These are phyloP conservation scores for Sporothrix euskadiensis DNA, from an alignment of 2,329 filamentous ascomycete genomes.

Conservation along the genomic window DNA sequence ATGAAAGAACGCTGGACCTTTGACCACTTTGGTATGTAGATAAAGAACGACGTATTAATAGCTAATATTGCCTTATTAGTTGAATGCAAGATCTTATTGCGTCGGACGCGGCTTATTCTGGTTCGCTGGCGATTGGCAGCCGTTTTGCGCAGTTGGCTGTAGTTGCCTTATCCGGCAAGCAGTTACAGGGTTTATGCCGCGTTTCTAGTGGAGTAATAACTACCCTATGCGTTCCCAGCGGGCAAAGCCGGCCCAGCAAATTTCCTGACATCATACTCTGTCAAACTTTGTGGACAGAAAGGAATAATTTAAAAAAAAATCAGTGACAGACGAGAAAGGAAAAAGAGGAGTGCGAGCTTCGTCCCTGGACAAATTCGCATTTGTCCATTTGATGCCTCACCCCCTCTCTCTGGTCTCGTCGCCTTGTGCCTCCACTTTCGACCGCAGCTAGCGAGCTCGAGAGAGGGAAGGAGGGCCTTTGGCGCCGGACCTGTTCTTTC, in stretches of 20 bases:
- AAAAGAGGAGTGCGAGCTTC: constrained; percentile 11
- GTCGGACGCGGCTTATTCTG: neutral
- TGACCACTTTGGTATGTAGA: neutral
- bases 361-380: neutral
- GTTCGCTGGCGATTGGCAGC: constrained; percentile 2
- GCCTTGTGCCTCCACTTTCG: constrained; percentile 14
- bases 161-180: neutral
- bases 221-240: constrained; percentile 2
- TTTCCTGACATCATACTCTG: constrained; percentile 16
- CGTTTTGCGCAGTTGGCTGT: neutral
- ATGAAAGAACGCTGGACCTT: neutral
- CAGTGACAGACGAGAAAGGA: neutral
- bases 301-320: neutral
- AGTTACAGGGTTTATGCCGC: neutral
- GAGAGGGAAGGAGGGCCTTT: constrained; percentile 16
- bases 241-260: constrained; percentile 18
- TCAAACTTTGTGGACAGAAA: neutral
- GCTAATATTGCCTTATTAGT: neutral
- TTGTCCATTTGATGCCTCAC: constrained; percentile 11
- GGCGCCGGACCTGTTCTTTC: neutral
- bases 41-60: neutral
- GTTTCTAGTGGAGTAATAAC: constrained; percentile 18
- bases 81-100: neutral
- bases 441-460: constrained; percentile 2
- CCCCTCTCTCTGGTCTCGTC: constrained; percentile 11